These are phyloP conservation scores for Paraphoma sp. DNA, from an alignment of 2,329 filamentous ascomycete species.

Conservation along the genomic window DNA sequence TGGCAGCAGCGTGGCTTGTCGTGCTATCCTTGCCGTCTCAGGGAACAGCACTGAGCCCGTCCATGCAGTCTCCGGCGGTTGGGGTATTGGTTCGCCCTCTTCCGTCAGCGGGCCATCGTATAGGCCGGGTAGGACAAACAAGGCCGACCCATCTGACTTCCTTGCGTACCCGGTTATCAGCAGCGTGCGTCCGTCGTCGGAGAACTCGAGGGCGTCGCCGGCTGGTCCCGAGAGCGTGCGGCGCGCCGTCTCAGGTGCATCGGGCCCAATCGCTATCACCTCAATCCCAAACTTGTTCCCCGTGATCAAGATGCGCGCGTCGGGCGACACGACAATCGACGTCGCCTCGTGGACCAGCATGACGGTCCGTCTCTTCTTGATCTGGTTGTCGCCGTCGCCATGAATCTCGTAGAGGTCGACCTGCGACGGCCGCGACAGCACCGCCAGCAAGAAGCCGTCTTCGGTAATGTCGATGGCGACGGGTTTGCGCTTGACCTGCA, in stretches of 20 bases:
- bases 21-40: conserved; percentile 45
- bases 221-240: conserved; percentile 46
- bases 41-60: conserved; percentile 51
- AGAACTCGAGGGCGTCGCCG: conserved; percentile 48
- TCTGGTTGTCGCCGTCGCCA: conserved; percentile 52
- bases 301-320: conserved; percentile 80
- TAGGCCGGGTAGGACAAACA: conserved; percentile 48
- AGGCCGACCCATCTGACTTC: conserved; percentile 43
- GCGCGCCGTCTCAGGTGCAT: conserved; percentile 52
- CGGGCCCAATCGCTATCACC: conserved; percentile 75
- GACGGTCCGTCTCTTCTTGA: conserved; percentile 75
- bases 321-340: conserved; percentile 80
- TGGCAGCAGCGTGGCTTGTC: conserved; percentile 48
- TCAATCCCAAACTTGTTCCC: conserved; percentile 91
- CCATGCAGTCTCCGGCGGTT: conserved; percentile 46
- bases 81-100: conserved; percentile 47
- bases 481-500: conserved; percentile 47
- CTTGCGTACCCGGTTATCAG: conserved; percentile 48
- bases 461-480: conserved; percentile 78
- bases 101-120: conserved; percentile 50
- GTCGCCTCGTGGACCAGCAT: conserved; percentile 79
- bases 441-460: conserved; percentile 76
- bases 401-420: conserved; percentile 82
- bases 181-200: conserved; percentile 48
- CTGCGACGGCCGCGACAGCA: conserved; percentile 81